Base-by-base conservation (phyloP, 2,329 filamentous ascomycete species). In the Mollisia scopiformis region DNA sequence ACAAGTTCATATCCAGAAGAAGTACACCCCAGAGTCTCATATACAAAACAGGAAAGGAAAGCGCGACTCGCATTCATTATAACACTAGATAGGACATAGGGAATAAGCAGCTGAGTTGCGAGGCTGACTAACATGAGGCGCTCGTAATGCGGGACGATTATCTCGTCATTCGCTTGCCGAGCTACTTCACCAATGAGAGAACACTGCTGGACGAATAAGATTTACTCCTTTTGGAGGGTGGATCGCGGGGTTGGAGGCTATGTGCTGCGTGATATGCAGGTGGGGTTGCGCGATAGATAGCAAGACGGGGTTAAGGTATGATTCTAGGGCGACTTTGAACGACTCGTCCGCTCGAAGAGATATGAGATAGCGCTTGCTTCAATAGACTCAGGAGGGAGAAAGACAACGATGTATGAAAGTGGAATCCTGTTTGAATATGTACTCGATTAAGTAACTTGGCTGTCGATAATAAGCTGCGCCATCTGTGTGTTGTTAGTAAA, bases 91-190 rank as follows among this genome's bases (percentile, higher is more conserved):
- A 37, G 16, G 8, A n/a, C 2, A 39, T n/a, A 39, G 37, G n/a
- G 19, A 6, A 10, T 43, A 35, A 5, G 16, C 31, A 4, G n/a
- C n/a, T 35, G 31, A 3, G 31, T 13, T 35, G 16, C n/a, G 39
- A 21, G n/a, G 39, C 39, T 43, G 39, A 23, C 39, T 21, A 43
- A 43, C 39, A 54, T 21, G 30, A 35, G 28, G 27, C 25, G 54
- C 54, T 58, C 49, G 49, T 58, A 31, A 58, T 58, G 57, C 50
- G 35, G n/a, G 57, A 37, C 43, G 49, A 51, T 58, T 58, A 58
- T 58, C 43, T 58, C 57, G 50, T 50, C 57, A 58, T 58, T 43
- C 39, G 39, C 39, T 43, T 43, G n/a, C n/a, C n/a, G 39, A 43
- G 39, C 3, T 10, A 35, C 31, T 14, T n/a, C 33, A 37, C 33